phyloP scores from a whole-genome alignment of 768 basidiomycete genomes.

The Gautieria morchelliformis region DNA sequence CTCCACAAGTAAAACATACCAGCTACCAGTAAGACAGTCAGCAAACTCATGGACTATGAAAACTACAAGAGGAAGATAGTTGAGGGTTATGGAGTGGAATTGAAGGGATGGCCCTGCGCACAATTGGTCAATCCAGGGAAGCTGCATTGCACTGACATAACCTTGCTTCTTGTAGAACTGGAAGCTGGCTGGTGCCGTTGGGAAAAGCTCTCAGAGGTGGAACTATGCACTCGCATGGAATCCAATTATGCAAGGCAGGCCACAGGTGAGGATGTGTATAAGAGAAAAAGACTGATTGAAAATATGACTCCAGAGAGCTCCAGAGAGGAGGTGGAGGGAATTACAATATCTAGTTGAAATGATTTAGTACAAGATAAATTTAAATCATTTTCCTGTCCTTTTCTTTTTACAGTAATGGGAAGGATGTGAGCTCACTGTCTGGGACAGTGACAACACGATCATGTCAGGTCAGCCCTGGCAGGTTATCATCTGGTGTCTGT shows the following conservation, averaged over 20 bases:
- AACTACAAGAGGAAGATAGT: neutral
- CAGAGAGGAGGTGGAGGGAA: too few relatives aligned
- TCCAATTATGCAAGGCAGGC: neutral
- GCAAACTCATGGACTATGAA: neutral
- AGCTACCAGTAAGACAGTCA: neutral
- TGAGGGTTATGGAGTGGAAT: too few relatives aligned
- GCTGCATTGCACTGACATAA: neutral
- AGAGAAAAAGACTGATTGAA: too few relatives aligned
- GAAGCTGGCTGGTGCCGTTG: neutral
- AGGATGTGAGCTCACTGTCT: too few relatives aligned
- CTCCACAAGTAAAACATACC: neutral
- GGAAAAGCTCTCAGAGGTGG: neutral
- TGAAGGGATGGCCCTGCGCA: neutral
- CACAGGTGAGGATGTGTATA: neutral
- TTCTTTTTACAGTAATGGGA: too few relatives aligned
- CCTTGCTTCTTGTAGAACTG: neutral
- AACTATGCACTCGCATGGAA: neutral
- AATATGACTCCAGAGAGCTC: too few relatives aligned
- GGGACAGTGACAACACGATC: too few relatives aligned
- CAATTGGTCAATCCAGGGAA: neutral
- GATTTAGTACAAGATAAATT: too few relatives aligned
- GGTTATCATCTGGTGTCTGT: too few relatives aligned
- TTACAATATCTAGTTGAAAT: too few relatives aligned
- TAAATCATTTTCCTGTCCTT: too few relatives aligned
- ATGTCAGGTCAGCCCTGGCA: too few relatives aligned